Base-by-base conservation (phyloP, 2,329 filamentous ascomycete genomes). In the Penicillium vulpinum region DNA sequence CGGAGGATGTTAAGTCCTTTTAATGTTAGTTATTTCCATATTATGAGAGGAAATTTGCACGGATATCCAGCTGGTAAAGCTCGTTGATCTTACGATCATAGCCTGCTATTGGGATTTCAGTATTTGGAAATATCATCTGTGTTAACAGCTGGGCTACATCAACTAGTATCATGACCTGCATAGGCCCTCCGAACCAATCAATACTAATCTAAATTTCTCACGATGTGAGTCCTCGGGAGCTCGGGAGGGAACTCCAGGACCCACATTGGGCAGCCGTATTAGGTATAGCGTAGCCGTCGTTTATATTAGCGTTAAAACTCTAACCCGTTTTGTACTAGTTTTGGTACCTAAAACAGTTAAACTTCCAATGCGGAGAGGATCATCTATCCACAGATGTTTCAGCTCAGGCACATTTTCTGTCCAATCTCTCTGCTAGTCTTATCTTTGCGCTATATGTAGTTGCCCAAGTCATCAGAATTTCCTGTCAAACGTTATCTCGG, bases 251-350 rank as follows among this genome's bases (percentile, higher is more conserved):
- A 28, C 8, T 46, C n/a, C 11, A 15, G 26, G 43, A 45, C 9
- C 29, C 29, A 46, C 29, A 46, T n/a, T 5, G 3, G 33, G 13
- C 31, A 33, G 13, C 15, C 29, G 16, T 24, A 35, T 24, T 13
- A 24, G 29, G 44, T n/a, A 24, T 59, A 57, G 54, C 28, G 57
- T 57, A 59, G 57, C 57, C 57, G 54, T 45, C 36, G 10, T 54
- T n/a, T n/a, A 50, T 54, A 51, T 57, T 51, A 57, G 54, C 35
- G 35, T 47, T 11, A 6, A 28, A 16, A 5, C 16, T 16, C 26
- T 51, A 29, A 43, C 35, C 36, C 0, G 21, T 22, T 50, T 45
- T 1, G 35, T 22, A 51, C 26, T 41, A 52, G 44, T 16, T 5
- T 24, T 10, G 5, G 22, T 33, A 39, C 39, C 44, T 44, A 53